Base-by-base conservation (phyloP, 257 asterid species). In the Nicotiana tomentosiformis region DNA sequence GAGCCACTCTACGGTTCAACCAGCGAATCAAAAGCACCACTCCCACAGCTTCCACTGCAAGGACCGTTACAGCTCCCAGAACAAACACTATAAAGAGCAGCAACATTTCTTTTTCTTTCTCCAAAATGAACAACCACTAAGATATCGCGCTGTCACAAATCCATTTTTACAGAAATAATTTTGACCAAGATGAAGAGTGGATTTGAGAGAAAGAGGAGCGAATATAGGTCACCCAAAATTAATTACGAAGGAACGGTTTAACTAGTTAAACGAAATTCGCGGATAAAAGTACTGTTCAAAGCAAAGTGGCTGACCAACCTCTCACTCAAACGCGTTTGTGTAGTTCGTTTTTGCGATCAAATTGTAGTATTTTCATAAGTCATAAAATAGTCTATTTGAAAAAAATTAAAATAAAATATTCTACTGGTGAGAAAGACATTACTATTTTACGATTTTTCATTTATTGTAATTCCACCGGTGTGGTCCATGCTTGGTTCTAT, bases 21-120 rank as follows among this genome's bases (percentile, higher is more conserved):
- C 90, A 86, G 80, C 92, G 91, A 33, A 94, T 84, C 84, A 94
- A 82, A 77, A 91, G 26, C 88, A 96, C 86, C 29, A 94, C 46
- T 1, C 82, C 91, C 23, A 81, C 84, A 58, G 85, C 94, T 90
- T 96, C 97, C 77, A 88, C 5, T 32, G 83, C 94, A 23, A 96
- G 65, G 77, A 89, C 88, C 23, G 94, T 82, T 43, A 94, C 72
- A 51, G 89, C 98, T 86, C 99, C 99, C 2, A 89, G 17, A 66
- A 94, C 60, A 89, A 94, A 96, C 77, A 86, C 94, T 35, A 81
- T 1, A 49, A 80, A 66, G 6, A 80, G 60, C 6, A 62, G 17
- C 77, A 51, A 46, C 83, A 80, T 68, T n/a, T 53, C 65, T 14
- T 64, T 66, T 10, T 39, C 83, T 80, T 33, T 66, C 49, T 12